Evolutionary conservation across 23 red algal species (phyloP), one percentile per base, ranked within the genome.

Genomic region (Agarophyton chilense): DNA sequence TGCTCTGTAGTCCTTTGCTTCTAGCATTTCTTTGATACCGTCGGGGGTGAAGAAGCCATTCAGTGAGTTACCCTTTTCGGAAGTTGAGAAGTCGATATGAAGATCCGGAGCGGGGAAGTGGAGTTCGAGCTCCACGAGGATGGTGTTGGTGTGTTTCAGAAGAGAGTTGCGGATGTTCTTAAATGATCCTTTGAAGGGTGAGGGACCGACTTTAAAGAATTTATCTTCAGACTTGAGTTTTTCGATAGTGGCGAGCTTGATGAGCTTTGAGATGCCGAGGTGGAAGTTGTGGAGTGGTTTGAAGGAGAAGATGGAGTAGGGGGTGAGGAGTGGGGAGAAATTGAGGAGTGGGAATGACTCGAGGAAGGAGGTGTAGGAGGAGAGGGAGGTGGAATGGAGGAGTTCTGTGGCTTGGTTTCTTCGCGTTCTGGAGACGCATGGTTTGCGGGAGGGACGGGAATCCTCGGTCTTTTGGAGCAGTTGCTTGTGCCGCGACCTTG

Each of bases 241-340:
- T 43, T 83, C 60, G 55, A 67, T 45, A 13, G 79, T 25, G 17
- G 56, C 34, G 13, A 26, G 31, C 22, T 7, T 83, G 54, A 83
- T 43, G 9, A 64, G 21, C 43, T 83, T 83, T 0, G 79, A 83
- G 56, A 83, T 22, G 0, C 79, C 32, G 39, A 83, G 40, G 42
- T 47, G 60, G 3, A 67, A 49, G 2, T 83, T 83, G 38, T 83
- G 79, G 6, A 65, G n/a, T 39, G 55, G 39, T 49, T 83, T 0
- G 55, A 83, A 65, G 13, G 63, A 29, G 43, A 87, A 73, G 21
- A 87, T 2, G 26, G 11, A 45, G 79, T 65, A 83, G 0, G 74
- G 74, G 31, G 45, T 22, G 0, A 79, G 3, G 24, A 9, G 0
- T 8, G 0, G 33, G n/a, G n/a, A n/a, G n/a, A n/a, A n/a, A n/a